A percentile compares a stretch with the other conserved stretches of the same genome.
Conservation (phyloP, 805 yeast species). For the Komagataella mondaviorum region DNA sequence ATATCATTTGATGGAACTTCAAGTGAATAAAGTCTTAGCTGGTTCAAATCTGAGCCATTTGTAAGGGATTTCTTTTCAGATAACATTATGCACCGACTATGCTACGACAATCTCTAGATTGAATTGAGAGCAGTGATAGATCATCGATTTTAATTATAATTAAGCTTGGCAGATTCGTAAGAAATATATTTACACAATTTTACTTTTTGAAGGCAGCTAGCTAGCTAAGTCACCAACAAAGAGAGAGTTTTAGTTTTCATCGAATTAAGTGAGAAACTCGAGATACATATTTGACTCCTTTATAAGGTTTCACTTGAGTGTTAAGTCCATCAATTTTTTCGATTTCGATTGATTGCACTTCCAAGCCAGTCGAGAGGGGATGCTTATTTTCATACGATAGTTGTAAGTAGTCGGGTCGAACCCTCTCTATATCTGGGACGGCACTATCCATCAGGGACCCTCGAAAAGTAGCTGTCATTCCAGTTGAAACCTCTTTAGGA, state of each 20-base stretch:
- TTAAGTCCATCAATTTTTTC: constrained; percentile 42
- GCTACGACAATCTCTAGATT: too few species aligned
- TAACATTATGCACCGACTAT: too few species aligned
- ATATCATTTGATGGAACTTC: too few species aligned
- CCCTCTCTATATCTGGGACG: neutral
- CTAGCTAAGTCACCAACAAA: too few species aligned
- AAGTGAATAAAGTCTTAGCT: too few species aligned
- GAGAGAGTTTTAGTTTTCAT: constrained; percentile 5
- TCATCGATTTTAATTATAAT: too few species aligned
- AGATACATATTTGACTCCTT: constrained; percentile 80
- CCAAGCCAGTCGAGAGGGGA: constrained; percentile 60
- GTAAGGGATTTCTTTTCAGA: too few species aligned
- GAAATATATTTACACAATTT: too few species aligned
- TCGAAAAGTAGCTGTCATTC: constrained; percentile 53
- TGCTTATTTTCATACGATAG: constrained; percentile 52
- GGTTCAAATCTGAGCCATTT: too few species aligned
- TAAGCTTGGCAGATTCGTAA: too few species aligned
- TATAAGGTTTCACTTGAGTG: constrained; percentile 61
- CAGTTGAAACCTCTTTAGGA: constrained; percentile 42
- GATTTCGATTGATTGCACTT: constrained; percentile 51
- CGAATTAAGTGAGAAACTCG: constrained; percentile 44
- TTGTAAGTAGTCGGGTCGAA: constrained; percentile 29
- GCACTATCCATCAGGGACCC: constrained; percentile 27
- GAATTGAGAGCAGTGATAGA: too few species aligned
- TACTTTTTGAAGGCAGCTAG: too few species aligned